These are phyloP conservation scores for Candida ficus DNA, from an alignment of 805 yeast genomes.

Conservation along the genomic window DNA sequence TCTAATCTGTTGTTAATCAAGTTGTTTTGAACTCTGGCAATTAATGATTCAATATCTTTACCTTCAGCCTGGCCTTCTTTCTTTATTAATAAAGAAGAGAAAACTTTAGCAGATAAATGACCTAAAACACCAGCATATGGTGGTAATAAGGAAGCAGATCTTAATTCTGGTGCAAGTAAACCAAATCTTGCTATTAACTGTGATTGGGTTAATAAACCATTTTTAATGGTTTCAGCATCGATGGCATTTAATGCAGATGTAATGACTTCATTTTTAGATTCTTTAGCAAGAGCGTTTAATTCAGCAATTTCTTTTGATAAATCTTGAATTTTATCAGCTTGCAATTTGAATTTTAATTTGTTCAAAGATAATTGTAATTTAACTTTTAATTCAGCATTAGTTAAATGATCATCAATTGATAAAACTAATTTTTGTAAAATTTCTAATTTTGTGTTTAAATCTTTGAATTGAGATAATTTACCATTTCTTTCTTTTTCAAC, in stretches of 20 bases:
- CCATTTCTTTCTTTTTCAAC: slow-evolving; percentile 76
- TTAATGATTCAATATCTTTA: slow-evolving; percentile 80
- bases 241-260: slow-evolving; percentile 42
- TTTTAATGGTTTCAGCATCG: slow-evolving; percentile 37
- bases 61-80: slow-evolving; percentile 79
- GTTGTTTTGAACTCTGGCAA: slow-evolving; percentile 78
- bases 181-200: slow-evolving; percentile 37
- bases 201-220: slow-evolving; percentile 49
- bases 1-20: slow-evolving; percentile 73
- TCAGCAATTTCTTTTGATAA: slow-evolving; percentile 19
- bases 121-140: slow-evolving; percentile 96
- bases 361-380: slow-evolving; percentile 40
- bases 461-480: slow-evolving; percentile 63
- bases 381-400: slow-evolving; percentile 34
- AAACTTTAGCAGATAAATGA: slow-evolving; percentile 73
- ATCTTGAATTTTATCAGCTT: slow-evolving; percentile 33
- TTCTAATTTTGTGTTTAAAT: slow-evolving; percentile 48
- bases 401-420: slow-evolving; percentile 33
- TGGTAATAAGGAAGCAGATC: slow-evolving; percentile 84
- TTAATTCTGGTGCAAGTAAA: slow-evolving; percentile 75
- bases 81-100: slow-evolving; percentile 69
- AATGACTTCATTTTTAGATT: slow-evolving; percentile 41
- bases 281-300: slow-evolving; percentile 31
- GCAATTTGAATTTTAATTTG: slow-evolving; percentile 36
- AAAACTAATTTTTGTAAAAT: slow-evolving; percentile 51